A percentile compares a stretch with the other conserved stretches of the same genome.
Conservation (phyloP, 805 yeast genomes). For the Candida tammaniensis region DNA sequence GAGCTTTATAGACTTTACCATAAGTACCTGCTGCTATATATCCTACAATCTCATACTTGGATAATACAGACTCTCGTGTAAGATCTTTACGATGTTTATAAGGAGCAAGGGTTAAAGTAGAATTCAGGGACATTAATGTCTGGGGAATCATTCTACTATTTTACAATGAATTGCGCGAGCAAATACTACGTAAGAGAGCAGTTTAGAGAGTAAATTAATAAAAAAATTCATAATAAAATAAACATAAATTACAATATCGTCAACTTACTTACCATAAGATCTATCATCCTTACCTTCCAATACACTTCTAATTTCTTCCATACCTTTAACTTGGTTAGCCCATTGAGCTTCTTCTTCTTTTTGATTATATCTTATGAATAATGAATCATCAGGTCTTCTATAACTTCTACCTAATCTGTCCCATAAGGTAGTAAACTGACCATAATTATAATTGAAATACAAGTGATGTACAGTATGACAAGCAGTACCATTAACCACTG, state of each 20-base stretch:
- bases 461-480: constrained; percentile 97
- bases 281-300: constrained; percentile 84
- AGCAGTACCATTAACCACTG: constrained; percentile 95
- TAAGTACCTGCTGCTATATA: constrained; percentile 98
- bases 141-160: no score
- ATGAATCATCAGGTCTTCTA: constrained; percentile 85
- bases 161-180: no score
- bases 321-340: constrained; percentile 65
- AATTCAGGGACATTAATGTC: constrained; percentile 40
- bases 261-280: no score
- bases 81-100: constrained; percentile 55
- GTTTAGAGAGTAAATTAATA: no score
- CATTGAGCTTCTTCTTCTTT: constrained; percentile 61
- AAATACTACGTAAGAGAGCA: no score
- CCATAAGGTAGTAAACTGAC: constrained; percentile 98
- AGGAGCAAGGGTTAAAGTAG: constrained; percentile 41
- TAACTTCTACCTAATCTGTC: constrained; percentile 93
- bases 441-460: constrained; percentile 96
- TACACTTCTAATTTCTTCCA: constrained; percentile 74
- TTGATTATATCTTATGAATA: constrained; percentile 52
- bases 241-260: no score
- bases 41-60: constrained; percentile 83
- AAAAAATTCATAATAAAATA: no score
- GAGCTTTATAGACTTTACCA: constrained; percentile 91
- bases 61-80: constrained; percentile 69